A percentile compares a stretch with the other conserved stretches of the same genome.
Conservation (phyloP, 2,329 filamentous ascomycete genomes). For the Rasamsonia emersonii region DNA sequence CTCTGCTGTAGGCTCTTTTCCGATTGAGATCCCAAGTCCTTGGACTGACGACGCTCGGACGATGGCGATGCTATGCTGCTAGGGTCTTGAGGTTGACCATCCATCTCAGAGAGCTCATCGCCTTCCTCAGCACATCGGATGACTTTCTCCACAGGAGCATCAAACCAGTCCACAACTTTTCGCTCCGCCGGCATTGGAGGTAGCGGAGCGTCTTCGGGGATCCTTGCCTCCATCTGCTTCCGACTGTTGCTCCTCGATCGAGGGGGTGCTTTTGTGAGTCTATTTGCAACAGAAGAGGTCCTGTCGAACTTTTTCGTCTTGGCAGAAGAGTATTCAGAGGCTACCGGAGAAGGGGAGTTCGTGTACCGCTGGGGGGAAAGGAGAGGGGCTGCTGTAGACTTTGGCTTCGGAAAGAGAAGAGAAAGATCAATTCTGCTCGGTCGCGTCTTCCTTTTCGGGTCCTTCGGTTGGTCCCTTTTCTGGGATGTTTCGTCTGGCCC, state of each 20-base stretch:
- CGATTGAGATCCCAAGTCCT: neutral
- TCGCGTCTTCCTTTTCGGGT: constrained; percentile 30
- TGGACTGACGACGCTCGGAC: neutral
- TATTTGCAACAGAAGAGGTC: constrained; percentile 13
- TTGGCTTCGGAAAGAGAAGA: constrained; percentile 34
- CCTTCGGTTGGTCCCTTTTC: constrained; percentile 19
- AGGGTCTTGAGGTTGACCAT: constrained; percentile 3
- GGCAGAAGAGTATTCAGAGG: constrained; percentile 23
- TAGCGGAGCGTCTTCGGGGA: constrained; percentile 4
- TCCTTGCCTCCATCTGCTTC: constrained; percentile 3
- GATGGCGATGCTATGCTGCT: constrained; percentile 1
- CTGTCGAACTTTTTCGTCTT: constrained; percentile 14
- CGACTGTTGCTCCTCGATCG: constrained; percentile 7
- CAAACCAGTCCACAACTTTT: constrained; percentile 23
- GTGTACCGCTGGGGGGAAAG: constrained; percentile 36
- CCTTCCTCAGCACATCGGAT: constrained; percentile 20
- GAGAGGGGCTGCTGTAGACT: constrained; percentile 21
- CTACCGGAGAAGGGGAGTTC: constrained; percentile 31
- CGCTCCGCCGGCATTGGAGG: constrained; percentile 2
- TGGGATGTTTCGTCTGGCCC: constrained; percentile 3
- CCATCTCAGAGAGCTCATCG: constrained; percentile 2
- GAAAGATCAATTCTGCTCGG: constrained; percentile 35
- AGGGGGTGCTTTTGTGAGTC: constrained; percentile 20
- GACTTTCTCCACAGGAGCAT: constrained; percentile 21
- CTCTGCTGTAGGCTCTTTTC: neutral